These are phyloP conservation scores for Coemansia javaensis DNA, from an alignment of 192 early-diverging fungal genomes.

Conservation along the genomic window DNA sequence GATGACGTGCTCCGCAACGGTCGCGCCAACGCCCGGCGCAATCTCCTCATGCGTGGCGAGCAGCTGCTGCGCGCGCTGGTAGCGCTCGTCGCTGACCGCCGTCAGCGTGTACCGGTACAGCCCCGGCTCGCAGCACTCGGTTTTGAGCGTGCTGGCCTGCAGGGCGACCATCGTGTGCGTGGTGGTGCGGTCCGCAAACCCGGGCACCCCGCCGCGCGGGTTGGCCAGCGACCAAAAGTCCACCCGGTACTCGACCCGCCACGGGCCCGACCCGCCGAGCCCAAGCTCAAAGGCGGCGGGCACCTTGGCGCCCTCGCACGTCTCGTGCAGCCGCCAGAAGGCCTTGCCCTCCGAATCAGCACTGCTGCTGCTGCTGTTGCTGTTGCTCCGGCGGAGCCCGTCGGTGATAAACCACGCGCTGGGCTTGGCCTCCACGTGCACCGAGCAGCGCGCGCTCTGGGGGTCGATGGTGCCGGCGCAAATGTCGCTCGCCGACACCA, in stretches of 20 bases:
- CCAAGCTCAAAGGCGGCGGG: constrained; percentile 28
- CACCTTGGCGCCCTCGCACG: constrained; percentile 17
- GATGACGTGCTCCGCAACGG: constrained; percentile 30
- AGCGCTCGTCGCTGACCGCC: constrained; percentile 42
- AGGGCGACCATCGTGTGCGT: constrained; percentile 30
- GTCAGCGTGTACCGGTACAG: constrained; percentile 40
- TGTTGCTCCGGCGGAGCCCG: constrained; percentile 10
- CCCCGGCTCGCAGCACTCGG: constrained; percentile 35
- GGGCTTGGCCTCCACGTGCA: constrained; percentile 41
- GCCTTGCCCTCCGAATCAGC: background rate
- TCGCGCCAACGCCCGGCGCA: constrained; percentile 5
- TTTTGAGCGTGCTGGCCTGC: constrained; percentile 27
- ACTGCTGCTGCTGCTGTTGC: no score
- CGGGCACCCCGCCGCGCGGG: constrained; percentile 11
- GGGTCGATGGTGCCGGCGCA: constrained; percentile 35
- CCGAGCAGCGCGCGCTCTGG: constrained; percentile 14
- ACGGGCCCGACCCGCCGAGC: constrained; percentile 37
- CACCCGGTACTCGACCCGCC: constrained; percentile 40
- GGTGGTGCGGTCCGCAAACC: constrained; percentile 21
- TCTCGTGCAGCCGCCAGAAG: constrained; percentile 17
- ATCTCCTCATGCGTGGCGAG: background rate
- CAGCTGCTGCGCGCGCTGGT: constrained; percentile 30
- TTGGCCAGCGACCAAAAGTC: constrained; percentile 31
- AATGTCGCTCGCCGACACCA: constrained; percentile 25
- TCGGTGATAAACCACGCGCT: constrained; percentile 33